These are phyloP conservation scores for Piromyces finnis DNA, from an alignment of 192 early-diverging fungal species.

Conservation along the genomic window DNA sequence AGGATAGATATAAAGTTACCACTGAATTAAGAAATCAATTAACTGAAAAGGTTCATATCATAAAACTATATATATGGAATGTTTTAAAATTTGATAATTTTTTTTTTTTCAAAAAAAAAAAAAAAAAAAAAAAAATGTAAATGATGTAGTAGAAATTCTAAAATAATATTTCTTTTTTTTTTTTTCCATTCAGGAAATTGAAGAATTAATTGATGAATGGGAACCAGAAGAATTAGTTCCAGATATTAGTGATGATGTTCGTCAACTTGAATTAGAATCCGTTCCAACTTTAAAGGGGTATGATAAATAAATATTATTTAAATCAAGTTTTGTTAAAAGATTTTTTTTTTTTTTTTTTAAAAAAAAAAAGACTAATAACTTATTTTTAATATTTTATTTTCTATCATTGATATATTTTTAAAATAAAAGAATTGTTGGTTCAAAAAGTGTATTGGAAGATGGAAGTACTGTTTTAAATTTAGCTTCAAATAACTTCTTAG, in stretches of 20 bases:
- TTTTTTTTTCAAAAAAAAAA: too few relatives aligned
- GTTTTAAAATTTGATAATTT: too few relatives aligned
- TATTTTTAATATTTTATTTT: neutral
- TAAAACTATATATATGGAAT: too few relatives aligned
- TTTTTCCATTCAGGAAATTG: constrained; percentile 50
- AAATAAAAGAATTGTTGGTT: constrained; percentile 7
- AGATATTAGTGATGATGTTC: constrained; percentile 44
- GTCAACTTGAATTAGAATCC: constrained; percentile 36
- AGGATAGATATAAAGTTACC: neutral
- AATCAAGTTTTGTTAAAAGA: neutral
- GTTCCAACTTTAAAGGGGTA: neutral
- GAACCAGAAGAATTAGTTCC: constrained; percentile 85
- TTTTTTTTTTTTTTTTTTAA: too few relatives aligned
- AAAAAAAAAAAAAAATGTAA: too few relatives aligned
- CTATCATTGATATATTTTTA: neutral
- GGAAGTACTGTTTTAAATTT: constrained; percentile 57
- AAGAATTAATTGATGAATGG: constrained; percentile 90
- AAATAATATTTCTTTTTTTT: too few relatives aligned
- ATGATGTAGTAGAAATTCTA: too few relatives aligned
- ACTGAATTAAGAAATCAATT: neutral
- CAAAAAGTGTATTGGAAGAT: constrained; percentile 40
- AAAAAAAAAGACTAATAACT: too few relatives aligned
- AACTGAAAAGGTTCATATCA: neutral
- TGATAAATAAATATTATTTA: too few relatives aligned
- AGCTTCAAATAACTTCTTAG: constrained; percentile 75